These are phyloP conservation scores for Calendula officinalis DNA, from an alignment of 129 eudicot genomes.

Conservation along the genomic window DNA sequence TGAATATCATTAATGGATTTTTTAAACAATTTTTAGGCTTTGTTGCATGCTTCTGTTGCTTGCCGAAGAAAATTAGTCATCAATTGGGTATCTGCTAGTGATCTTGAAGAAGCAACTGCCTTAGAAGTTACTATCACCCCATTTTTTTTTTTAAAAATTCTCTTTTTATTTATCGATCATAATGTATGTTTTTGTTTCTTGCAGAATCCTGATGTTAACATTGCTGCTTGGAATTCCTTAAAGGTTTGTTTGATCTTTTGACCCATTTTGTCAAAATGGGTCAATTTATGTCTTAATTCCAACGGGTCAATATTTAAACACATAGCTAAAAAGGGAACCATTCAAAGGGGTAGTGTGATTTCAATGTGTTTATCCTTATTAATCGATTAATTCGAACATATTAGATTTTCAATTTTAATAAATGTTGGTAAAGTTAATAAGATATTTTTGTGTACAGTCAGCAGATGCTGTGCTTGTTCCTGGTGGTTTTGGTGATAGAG, in stretches of 20 bases:
- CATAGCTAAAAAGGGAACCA: too few species aligned
- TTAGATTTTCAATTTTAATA: too few species aligned
- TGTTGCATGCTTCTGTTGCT: constrained; percentile 85
- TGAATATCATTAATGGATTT: not conserved
- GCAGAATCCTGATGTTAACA: constrained; percentile 69
- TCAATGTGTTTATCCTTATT: too few species aligned
- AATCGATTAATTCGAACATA: too few species aligned
- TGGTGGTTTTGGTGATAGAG: constrained; percentile 33
- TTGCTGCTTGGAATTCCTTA: constrained; percentile 63
- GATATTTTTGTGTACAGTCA: constrained; percentile 36
- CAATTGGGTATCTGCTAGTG: constrained; percentile 80
- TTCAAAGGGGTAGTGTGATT: too few species aligned
- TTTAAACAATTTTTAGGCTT: constrained; percentile 47
- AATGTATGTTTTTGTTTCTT: constrained; percentile 19
- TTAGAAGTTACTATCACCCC: constrained; percentile 42
- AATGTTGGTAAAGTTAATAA: not conserved
- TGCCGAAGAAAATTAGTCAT: constrained; percentile 54
- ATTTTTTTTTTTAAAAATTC: not conserved
- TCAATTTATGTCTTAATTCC: too few species aligned
- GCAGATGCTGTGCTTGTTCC: constrained; percentile 51
- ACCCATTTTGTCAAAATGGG: too few species aligned
- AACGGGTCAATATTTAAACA: too few species aligned
- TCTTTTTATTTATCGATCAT: not conserved
- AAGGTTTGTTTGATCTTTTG: too few species aligned
- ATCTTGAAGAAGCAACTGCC: constrained; percentile 76